Conservation (phyloP, 352 stramenopile genomes). For the Phytophthora vignae region DNA sequence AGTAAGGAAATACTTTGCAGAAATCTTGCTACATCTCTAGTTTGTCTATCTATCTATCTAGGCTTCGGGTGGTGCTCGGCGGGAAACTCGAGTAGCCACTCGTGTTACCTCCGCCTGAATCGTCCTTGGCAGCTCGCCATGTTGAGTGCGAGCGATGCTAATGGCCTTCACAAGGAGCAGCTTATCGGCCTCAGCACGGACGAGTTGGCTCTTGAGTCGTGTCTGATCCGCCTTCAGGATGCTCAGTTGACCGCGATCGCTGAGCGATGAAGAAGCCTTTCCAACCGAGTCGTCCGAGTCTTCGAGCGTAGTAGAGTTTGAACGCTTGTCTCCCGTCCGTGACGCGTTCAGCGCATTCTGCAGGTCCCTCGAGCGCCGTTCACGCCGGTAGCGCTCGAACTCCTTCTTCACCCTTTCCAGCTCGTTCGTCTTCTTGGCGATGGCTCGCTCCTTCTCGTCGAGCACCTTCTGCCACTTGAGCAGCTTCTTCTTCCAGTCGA, state of each 20-base stretch:
- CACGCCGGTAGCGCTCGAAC: slow-evolving; percentile 39
- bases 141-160: slow-evolving; percentile 59
- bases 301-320: neutral
- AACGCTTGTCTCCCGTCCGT: neutral
- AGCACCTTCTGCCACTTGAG: slow-evolving; percentile 56
- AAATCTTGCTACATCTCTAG: neutral
- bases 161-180: slow-evolving; percentile 72
- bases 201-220: slow-evolving; percentile 66
- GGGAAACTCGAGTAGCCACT: slow-evolving; percentile 53
- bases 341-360: slow-evolving; percentile 39
- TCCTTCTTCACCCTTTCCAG: slow-evolving; percentile 35
- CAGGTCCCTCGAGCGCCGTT: slow-evolving; percentile 48
- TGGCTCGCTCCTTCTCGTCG: slow-evolving; percentile 49
- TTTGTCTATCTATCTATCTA: slow-evolving; percentile 1
- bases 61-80: slow-evolving; percentile 28
- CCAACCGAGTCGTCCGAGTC: slow-evolving; percentile 9
- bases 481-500: slow-evolving; percentile 66
- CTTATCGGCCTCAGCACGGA: slow-evolving; percentile 68
- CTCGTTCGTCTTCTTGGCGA: slow-evolving; percentile 43
- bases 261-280: slow-evolving; percentile 12
- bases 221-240: slow-evolving; percentile 60
- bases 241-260: slow-evolving; percentile 35
- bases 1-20: slow-evolving; percentile 9
- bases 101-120: slow-evolving; percentile 67
- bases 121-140: slow-evolving; percentile 57